Conservation (phyloP, 495 filamentous ascomycete genomes). For the Thermothielavioides terrestris region DNA sequence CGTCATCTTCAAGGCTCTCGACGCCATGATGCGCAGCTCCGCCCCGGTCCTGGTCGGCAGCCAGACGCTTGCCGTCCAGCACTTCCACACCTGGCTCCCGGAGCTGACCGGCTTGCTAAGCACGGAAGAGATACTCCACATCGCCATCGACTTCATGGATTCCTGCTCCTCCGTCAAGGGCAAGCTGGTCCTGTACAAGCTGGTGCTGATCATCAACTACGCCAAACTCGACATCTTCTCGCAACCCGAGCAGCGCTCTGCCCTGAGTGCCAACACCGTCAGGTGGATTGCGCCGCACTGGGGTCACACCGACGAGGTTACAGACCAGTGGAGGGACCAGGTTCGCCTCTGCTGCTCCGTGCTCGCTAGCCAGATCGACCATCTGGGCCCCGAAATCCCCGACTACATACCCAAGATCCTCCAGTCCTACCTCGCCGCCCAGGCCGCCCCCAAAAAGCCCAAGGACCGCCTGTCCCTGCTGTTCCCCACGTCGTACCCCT, state of each 20-base stretch:
- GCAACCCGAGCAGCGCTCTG: conserved; percentile 60
- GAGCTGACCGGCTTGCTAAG: conserved; percentile 69
- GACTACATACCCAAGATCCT: conserved; percentile 86
- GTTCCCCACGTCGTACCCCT: conserved; percentile 85
- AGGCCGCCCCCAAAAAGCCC: conserved; percentile 51
- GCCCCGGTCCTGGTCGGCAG: conserved; percentile 83
- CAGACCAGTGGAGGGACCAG: conserved; percentile 84
- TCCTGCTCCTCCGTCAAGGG: conserved; percentile 82
- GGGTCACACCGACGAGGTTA: conserved; percentile 65
- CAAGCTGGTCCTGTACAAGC: conserved; percentile 88
- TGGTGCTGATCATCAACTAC: conserved; percentile 86
- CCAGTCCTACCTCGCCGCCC: conserved; percentile 75
- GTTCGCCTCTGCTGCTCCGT: conserved; percentile 87
- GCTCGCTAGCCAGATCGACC: conserved; percentile 69
- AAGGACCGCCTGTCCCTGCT: conserved; percentile 71
- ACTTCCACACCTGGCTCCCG: conserved; percentile 94
- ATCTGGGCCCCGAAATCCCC: conserved; percentile 71
- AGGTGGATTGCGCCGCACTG: conserved; percentile 92
- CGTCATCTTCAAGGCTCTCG: conserved; percentile 80
- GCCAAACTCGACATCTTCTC: conserved; percentile 72
- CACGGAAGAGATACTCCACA: conserved; percentile 77
- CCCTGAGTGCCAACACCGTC: conserved; percentile 71
- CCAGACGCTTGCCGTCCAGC: conserved; percentile 90
- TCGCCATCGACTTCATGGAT: conserved; percentile 89
- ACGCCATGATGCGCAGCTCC: conserved; percentile 76